These are phyloP conservation scores for Calocera viscosa DNA, from an alignment of 768 basidiomycete genomes.

Conservation along the genomic window DNA sequence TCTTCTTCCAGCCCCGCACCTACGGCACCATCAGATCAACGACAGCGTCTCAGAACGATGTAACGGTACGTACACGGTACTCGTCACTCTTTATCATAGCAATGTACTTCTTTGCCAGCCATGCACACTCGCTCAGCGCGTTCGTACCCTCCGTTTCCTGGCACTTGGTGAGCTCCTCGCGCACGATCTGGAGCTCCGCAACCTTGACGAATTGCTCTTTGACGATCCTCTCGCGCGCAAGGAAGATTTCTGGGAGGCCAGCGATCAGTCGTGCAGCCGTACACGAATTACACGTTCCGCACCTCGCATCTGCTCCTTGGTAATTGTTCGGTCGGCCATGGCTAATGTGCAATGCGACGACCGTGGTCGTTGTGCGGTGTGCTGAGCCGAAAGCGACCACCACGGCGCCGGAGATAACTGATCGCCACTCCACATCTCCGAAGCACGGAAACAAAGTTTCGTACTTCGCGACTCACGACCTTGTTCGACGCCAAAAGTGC, in stretches of 20 bases:
- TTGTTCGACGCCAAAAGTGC: neutral
- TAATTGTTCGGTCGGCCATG: neutral
- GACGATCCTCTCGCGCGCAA: slow-evolving; percentile 53
- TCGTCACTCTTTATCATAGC: slow-evolving; percentile 50
- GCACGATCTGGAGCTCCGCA: slow-evolving; percentile 84
- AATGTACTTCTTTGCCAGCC: slow-evolving; percentile 71
- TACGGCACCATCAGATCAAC: neutral
- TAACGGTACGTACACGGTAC: slow-evolving; percentile 51
- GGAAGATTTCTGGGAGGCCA: slow-evolving; percentile 15
- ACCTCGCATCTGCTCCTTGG: slow-evolving; percentile 2
- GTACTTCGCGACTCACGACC: slow-evolving; percentile 1
- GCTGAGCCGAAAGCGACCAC: neutral
- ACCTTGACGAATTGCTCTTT: slow-evolving; percentile 89
- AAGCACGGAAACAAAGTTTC: neutral
- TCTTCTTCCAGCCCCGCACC: slow-evolving; percentile 3
- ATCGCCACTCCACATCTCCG: neutral
- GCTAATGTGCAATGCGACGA: neutral
- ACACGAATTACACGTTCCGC: neutral
- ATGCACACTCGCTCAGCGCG: slow-evolving; percentile 77
- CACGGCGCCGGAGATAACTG: neutral
- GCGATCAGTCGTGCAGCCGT: neutral
- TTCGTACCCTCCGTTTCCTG: slow-evolving; percentile 85
- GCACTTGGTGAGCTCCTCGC: slow-evolving; percentile 80
- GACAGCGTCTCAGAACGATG: neutral
- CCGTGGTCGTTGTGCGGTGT: neutral